Percentiles rank a stretch among this genome's conserved stretches.
phyloP scores from a whole-genome alignment of 2,329 filamentous ascomycete species.

The Ceratocystis cacaofunesta region DNA sequence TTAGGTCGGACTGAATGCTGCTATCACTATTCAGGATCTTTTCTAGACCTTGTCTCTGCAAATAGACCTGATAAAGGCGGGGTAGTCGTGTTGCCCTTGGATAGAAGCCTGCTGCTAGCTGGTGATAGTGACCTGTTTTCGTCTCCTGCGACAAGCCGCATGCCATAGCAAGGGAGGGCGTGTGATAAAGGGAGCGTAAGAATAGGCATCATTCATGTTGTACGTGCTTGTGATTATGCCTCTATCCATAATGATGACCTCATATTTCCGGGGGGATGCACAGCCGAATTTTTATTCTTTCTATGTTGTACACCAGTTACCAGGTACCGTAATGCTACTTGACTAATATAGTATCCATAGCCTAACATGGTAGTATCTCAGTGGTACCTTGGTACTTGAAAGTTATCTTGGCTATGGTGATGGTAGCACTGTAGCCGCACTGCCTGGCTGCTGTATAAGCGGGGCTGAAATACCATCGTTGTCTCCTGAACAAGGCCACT shows the following conservation, averaged over 20 bases:
- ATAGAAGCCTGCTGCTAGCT: neutral
- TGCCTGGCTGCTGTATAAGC: too few species aligned
- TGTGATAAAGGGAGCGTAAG: neutral
- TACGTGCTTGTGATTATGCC: neutral
- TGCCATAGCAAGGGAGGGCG: too few species aligned
- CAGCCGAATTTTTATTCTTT: neutral
- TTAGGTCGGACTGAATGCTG: too few species aligned
- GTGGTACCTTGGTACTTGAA: too few species aligned
- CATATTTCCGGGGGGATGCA: neutral
- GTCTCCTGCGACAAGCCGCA: neutral
- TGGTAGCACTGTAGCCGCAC: too few species aligned
- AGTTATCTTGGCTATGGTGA: too few species aligned
- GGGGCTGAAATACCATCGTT: too few species aligned
- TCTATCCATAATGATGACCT: neutral
- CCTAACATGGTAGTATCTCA: too few species aligned
- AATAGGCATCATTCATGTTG: neutral
- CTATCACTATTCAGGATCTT: neutral
- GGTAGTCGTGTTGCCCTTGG: neutral
- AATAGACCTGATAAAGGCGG: neutral
- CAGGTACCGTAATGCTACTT: too few species aligned
- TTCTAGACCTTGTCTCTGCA: neutral
- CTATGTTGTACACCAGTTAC: neutral
- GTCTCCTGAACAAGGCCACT: too few species aligned
- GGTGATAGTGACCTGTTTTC: neutral
- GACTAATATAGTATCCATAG: too few species aligned